Conservation (phyloP, 495 filamentous ascomycete genomes). For the Lasiosphaeriaceae sp. region DNA sequence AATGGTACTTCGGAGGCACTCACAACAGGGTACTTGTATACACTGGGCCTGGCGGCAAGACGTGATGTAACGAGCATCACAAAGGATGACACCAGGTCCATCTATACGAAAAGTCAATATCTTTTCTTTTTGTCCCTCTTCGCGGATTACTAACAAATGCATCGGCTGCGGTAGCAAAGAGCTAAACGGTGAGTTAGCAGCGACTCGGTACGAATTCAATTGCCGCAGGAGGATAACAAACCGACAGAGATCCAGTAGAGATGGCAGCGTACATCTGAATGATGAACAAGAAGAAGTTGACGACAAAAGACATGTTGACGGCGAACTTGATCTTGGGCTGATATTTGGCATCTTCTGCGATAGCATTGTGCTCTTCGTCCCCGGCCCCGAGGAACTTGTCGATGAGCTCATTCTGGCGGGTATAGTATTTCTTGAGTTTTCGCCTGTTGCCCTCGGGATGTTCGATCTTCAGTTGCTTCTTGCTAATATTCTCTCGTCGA, state of each 20-base stretch:
- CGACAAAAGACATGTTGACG: constrained; percentile 49
- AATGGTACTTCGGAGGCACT: constrained; percentile 8
- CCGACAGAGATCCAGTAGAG: constrained; percentile 51
- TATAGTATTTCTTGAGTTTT: constrained; percentile 51
- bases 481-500: constrained; percentile 36
- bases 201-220: not conserved
- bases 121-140: not conserved
- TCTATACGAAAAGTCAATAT: constrained; percentile 30
- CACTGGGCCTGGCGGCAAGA: constrained; percentile 47
- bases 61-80: constrained; percentile 53
- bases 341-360: constrained; percentile 45
- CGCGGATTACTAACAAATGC: constrained; percentile 41
- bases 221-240: constrained; percentile 17
- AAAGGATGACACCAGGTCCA: constrained; percentile 56
- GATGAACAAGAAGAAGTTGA: constrained; percentile 53
- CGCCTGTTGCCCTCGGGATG: constrained; percentile 43
- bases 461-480: constrained; percentile 40
- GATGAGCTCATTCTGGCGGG: constrained; percentile 51
- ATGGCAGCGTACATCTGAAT: constrained; percentile 57
- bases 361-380: constrained; percentile 47
- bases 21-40: constrained; percentile 55
- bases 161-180: constrained; percentile 56
- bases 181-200: constrained; percentile 24
- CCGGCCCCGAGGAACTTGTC: constrained; percentile 50
- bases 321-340: constrained; percentile 54